Percentiles rank a stretch among this genome's conserved stretches.
Conservation (phyloP, 2,329 filamentous ascomycete species). For the Fusarium compactum region DNA sequence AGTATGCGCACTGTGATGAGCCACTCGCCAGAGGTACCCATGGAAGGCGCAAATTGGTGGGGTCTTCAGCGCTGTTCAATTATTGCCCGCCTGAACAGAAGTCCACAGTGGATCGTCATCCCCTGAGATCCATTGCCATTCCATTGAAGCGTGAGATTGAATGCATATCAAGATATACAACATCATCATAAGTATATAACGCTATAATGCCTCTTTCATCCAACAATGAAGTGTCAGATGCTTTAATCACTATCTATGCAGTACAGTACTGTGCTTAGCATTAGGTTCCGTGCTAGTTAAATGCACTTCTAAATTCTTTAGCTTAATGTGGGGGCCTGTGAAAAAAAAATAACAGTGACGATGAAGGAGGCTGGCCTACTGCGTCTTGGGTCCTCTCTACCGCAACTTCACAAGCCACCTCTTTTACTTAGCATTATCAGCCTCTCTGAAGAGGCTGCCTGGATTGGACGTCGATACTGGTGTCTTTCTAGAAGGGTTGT, state of each 20-base stretch:
- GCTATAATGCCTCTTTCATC: background rate
- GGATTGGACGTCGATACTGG: conserved; percentile 14
- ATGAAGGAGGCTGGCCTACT: conserved; percentile 13
- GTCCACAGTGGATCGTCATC: conserved; percentile 37
- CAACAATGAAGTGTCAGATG: conserved; percentile 3
- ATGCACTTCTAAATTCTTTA: conserved; percentile 35
- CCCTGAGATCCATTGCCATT: conserved; percentile 26
- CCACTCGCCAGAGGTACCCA: conserved; percentile 16
- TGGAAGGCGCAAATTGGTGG: conserved; percentile 34
- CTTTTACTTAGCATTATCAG: conserved; percentile 17
- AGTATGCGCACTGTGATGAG: conserved; percentile 34
- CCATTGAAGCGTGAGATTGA: conserved; percentile 9
- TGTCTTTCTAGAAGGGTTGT: conserved; percentile 12
- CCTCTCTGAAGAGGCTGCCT: conserved; percentile 11
- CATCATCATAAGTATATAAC: conserved; percentile 7
- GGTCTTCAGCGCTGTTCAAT: conserved; percentile 32
- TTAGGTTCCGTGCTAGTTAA: conserved; percentile 31
- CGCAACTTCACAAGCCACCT: conserved; percentile 21
- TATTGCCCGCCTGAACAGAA: conserved; percentile 25
- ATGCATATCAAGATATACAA: conserved; percentile 6
- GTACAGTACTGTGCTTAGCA: conserved; percentile 20
- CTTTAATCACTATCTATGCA: background rate
- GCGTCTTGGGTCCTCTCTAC: conserved; percentile 3
- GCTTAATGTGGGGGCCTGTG: conserved; percentile 30
- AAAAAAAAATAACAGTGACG: conserved; percentile 9